Conservation (phyloP, 768 basidiomycete genomes). For the Rhodotorula paludigena region DNA sequence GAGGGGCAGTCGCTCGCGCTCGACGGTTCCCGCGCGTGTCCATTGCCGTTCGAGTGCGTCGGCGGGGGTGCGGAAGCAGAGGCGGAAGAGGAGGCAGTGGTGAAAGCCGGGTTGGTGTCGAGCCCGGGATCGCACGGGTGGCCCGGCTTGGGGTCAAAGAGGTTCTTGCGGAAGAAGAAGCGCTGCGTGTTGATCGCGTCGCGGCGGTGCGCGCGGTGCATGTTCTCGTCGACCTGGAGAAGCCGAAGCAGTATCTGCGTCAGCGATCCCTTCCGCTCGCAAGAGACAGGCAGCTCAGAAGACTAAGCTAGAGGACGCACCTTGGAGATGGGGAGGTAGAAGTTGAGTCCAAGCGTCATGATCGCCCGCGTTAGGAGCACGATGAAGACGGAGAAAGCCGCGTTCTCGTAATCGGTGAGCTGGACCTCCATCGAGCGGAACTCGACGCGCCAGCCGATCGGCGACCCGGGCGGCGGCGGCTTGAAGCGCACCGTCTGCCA, state of each 20-base stretch:
- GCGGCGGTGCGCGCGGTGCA: constrained; percentile 78
- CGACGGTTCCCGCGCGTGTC: not conserved
- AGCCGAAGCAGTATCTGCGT: not conserved
- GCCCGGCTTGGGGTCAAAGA: constrained; percentile 53
- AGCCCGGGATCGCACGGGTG: constrained; percentile 22
- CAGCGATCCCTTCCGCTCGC: not conserved
- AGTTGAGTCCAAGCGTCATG: constrained; percentile 80
- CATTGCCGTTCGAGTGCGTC: not conserved
- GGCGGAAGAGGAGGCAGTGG: constrained; percentile 16
- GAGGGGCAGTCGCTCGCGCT: not conserved
- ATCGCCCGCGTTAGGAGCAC: constrained; percentile 92
- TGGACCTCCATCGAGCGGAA: constrained; percentile 99
- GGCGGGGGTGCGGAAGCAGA: constrained; percentile 28
- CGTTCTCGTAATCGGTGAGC: constrained; percentile 97
- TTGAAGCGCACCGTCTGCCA: constrained; percentile 99
- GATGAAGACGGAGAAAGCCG: constrained; percentile 89
- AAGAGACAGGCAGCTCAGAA: not conserved
- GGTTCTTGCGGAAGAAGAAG: constrained; percentile 84
- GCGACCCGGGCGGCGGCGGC: constrained; percentile 85
- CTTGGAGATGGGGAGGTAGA: constrained; percentile 96
- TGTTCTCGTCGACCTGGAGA: constrained; percentile 88
- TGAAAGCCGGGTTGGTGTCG: not conserved
- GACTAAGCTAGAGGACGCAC: constrained; percentile 49
- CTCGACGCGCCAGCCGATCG: constrained; percentile 96
- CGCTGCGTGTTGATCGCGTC: constrained; percentile 67